Evolutionary conservation across 352 stramenopile genomes (phyloP).

Genomic region (Bremia lactucae): DNA sequence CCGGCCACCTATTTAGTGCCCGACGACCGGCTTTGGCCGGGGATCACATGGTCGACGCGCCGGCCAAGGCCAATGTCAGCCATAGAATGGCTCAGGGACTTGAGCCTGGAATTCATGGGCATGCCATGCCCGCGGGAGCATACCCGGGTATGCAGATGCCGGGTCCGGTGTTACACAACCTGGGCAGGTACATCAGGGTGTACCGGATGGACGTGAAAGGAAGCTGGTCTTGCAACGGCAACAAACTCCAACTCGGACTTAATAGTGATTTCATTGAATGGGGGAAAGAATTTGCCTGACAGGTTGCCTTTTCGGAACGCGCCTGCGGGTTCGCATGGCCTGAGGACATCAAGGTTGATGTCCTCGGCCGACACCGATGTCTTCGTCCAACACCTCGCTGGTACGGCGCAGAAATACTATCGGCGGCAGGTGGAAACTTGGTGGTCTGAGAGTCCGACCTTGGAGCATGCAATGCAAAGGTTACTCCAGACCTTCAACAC

Average conservation of each 20-base stretch:
- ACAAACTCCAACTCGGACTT: conserved; percentile 10
- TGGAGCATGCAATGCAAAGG: too few relatives aligned
- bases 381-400: conserved; percentile 1
- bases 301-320: background rate
- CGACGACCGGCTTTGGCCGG: too few relatives aligned
- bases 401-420: conserved; percentile 7
- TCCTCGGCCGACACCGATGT: too few relatives aligned
- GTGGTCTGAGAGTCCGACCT: conserved; percentile 3
- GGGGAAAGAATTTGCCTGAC: background rate
- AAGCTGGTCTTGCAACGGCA: conserved; percentile 6
- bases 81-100: too few relatives aligned
- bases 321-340: background rate
- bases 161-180: too few relatives aligned
- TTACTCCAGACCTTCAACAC: too few relatives aligned
- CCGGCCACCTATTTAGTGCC: background rate
- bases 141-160: too few relatives aligned
- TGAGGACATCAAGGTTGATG: conserved; percentile 2
- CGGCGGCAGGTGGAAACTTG: conserved; percentile 7
- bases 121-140: conserved; percentile 5
- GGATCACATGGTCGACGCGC: too few relatives aligned
- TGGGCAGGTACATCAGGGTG: too few relatives aligned
- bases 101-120: too few relatives aligned
- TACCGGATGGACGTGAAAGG: too few relatives aligned
- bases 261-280: background rate
- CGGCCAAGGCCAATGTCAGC: too few relatives aligned